A percentile compares a stretch with the other conserved stretches of the same genome.
phyloP scores from a whole-genome alignment of 768 basidiomycete species.

The Boletus pseudo-olivaceus region DNA sequence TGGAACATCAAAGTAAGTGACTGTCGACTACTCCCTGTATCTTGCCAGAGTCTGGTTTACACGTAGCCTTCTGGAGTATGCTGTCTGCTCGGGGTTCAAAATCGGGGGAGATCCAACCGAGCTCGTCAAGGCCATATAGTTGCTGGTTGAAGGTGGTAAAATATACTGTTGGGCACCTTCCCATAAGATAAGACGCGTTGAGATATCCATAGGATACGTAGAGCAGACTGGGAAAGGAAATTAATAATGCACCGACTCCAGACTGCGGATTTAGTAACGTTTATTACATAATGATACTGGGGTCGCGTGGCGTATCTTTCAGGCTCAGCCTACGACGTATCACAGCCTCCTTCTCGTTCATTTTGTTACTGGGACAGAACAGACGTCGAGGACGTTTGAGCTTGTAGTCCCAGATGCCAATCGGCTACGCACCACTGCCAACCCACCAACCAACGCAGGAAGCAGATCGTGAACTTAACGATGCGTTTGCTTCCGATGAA shows the following conservation, averaged over 20 bases:
- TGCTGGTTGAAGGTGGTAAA: slow-evolving; percentile 1
- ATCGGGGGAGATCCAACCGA: slow-evolving; percentile 14
- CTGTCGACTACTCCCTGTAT: neutral
- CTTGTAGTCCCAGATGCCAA: slow-evolving; percentile 37
- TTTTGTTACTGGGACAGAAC: neutral
- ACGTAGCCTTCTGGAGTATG: neutral
- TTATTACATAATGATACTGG: neutral
- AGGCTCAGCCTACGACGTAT: neutral
- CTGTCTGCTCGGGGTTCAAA: neutral
- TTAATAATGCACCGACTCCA: neutral
- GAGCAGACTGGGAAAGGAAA: neutral
- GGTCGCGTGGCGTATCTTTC: neutral
- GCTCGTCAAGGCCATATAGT: slow-evolving; percentile 5
- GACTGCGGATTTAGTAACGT: neutral
- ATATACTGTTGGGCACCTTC: no score
- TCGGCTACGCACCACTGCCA: slow-evolving; percentile 51
- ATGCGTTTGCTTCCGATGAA: slow-evolving; percentile 66
- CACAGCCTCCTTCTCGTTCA: neutral
- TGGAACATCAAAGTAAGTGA: slow-evolving; percentile 38
- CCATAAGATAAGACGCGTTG: slow-evolving; percentile 14
- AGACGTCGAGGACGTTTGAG: neutral
- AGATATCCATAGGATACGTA: no score
- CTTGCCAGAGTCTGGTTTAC: slow-evolving; percentile 10
- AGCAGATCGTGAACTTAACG: slow-evolving; percentile 64
- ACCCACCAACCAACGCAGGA: slow-evolving; percentile 44